phyloP scores from a whole-genome alignment of 2,329 filamentous ascomycete species.

The Gnomoniopsis sp. region DNA sequence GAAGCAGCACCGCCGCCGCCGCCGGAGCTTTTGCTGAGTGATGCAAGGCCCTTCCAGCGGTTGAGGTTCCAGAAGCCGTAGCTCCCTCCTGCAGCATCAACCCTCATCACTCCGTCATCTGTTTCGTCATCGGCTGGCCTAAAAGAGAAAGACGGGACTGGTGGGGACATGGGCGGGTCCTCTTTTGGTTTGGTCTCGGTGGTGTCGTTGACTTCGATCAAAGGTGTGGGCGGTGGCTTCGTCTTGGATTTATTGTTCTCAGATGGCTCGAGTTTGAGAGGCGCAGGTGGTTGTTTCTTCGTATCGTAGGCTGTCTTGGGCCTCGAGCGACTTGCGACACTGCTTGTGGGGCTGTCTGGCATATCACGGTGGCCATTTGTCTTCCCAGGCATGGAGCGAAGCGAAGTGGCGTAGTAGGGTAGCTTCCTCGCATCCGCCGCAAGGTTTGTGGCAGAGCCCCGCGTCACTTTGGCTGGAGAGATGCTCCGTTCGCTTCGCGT shows the following conservation, averaged over 20 bases:
- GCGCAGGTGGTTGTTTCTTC: background rate
- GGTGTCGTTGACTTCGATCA: conserved; percentile 17
- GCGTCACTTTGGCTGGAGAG: conserved; percentile 47
- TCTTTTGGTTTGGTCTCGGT: background rate
- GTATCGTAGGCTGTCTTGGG: background rate
- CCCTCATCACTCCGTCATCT: conserved; percentile 34
- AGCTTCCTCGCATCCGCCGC: conserved; percentile 45
- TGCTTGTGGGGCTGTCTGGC: conserved; percentile 18
- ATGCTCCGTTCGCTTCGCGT: conserved; percentile 51
- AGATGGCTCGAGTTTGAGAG: background rate
- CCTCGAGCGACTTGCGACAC: conserved; percentile 15
- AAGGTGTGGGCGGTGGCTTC: conserved; percentile 5
- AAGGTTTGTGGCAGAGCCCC: conserved; percentile 36
- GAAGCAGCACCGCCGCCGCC: no score
- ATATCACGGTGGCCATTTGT: conserved; percentile 9
- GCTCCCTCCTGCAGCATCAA: conserved; percentile 37
- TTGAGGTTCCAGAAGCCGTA: conserved; percentile 57
- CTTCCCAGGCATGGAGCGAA: conserved; percentile 1
- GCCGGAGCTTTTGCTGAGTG: conserved; percentile 27
- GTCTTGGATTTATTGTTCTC: conserved; percentile 22
- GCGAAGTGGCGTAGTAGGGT: conserved; percentile 34
- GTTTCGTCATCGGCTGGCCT: conserved; percentile 34
- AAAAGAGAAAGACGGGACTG: conserved; percentile 55
- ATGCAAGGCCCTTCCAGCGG: conserved; percentile 46
- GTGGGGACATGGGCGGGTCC: conserved; percentile 34